Evolutionary conservation across 345 rosid species (phyloP).

Genomic region (Ailanthus altissimus): DNA sequence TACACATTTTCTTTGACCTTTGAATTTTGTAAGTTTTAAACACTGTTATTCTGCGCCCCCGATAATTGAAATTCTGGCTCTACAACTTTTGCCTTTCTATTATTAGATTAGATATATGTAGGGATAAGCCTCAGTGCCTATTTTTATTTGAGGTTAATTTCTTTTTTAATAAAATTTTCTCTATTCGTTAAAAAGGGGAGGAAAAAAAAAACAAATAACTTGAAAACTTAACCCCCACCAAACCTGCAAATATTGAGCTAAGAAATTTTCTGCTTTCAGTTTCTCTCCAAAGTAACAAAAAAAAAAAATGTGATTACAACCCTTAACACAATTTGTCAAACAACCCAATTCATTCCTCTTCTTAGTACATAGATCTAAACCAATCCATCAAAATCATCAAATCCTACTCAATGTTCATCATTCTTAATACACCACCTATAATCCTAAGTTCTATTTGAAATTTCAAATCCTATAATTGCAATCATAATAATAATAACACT

Average conservation of each 20-base stretch:
- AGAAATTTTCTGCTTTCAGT: neutral
- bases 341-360: neutral
- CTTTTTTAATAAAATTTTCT: too few species aligned
- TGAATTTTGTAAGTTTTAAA: too few species aligned
- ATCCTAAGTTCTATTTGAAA: neutral
- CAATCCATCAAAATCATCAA: neutral
- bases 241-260: neutral
- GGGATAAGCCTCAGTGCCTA: too few species aligned
- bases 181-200: too few species aligned
- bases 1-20: too few species aligned
- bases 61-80: too few species aligned
- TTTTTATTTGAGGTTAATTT: too few species aligned
- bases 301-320: neutral
- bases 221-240: neutral
- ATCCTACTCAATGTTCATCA: neutral
- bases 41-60: too few species aligned
- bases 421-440: neutral
- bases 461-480: neutral
- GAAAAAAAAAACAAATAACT: too few species aligned
- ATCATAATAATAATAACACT: neutral
- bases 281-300: neutral
- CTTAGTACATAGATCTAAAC: neutral
- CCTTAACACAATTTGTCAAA: neutral
- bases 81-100: too few species aligned
- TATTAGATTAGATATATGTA: too few species aligned